Evolutionary conservation across 2,329 filamentous ascomycete genomes (phyloP), one percentile per base, ranked within the genome.

Genomic region (Penicillium sp.): DNA sequence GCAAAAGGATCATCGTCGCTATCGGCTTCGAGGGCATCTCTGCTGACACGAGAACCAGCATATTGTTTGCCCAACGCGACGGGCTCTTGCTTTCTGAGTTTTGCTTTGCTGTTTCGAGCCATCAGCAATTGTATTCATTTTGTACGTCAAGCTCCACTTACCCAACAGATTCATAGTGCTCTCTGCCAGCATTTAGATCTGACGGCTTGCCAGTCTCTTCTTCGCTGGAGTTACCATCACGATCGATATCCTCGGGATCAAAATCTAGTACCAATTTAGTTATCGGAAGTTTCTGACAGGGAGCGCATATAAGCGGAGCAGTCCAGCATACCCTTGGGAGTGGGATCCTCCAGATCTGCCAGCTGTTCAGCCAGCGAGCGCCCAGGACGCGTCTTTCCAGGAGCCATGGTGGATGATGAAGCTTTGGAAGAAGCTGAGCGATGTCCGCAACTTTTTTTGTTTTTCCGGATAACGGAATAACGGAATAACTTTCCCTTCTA

Each of bases 81-180:
- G 20, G 78, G 77, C 27, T 88, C 82, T 47, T 82, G 82, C 63
- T 87, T 84, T 54, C 89, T 82, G 56, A 96, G 74, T 65, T 87
- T 91, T 72, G 86, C 93, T 75, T 90, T 93, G 16, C 83, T 85
- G 50, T 51, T 45, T 18, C 14, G 52, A 37, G 40, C 49, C 29
- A 57, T 54, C 42, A 56, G 40, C 14, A 23, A 22, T 14, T 6
- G 18, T n/a, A 29, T 8, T 16, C 35, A 22, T 18, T 35, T 22
- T 31, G 20, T 22, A 22, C 24, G 14, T 1, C 40, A 22, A 35
- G 8, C 22, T 39, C 14, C 40, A 52, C 74, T 46, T 72, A 85
- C 77, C 84, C 86, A 26, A 95, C 87, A 42, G 78, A 70, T 35
- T 86, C 79, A 64, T 97, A 97, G 66, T 97, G 91, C 60, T 95